Base-by-base conservation (phyloP, 352 stramenopile species). In the Globisporangium orthogonon region DNA sequence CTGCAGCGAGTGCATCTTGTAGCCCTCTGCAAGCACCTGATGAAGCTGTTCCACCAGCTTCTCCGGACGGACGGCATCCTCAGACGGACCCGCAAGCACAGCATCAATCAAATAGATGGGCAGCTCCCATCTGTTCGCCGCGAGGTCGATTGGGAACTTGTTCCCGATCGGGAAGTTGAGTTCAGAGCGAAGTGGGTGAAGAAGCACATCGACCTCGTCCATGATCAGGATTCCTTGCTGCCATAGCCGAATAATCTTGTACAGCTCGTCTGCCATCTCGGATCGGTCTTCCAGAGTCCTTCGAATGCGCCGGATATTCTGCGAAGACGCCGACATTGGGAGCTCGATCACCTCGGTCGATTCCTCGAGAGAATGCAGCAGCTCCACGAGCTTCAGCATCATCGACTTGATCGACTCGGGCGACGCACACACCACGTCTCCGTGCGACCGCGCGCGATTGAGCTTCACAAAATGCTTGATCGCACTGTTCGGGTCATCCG, bases 351-450 rank as follows among this genome's bases (percentile, higher is more conserved):
- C 75, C 39, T 90, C 78, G 0, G 71, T 73, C 30, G 84, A 91
- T 61, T 94, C 80, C 50, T 96, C 87, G 2, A 98, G 68, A 7
- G 84, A 95, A 52, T 98, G 89, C 11, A 97, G 56, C 17, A 98
- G 60, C 63, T 98, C 94, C 7, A 99, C 81, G 52, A 99, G 96
- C 62, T 99, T 99, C 2, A 99, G 69, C 87, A 98, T 97, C 70
- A 99, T 98, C 35, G 95, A 98, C 73, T 99, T 99, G 46, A 99
- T 94, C 59, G 94, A 97, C 41, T 98, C 98, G 3, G 98, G 98
- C 6, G 95, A 99, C 15, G 97, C 96, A 66, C 98, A 98, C 13
- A 99, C 97, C 3, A 99, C 96, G 40, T 98, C 96, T 1, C 83
- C 83, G 58, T 94, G 68, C 71, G 93, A 59, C 59, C 96, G 74